Evolutionary conservation across 495 filamentous ascomycete genomes (phyloP).

Genomic region (Penicillium maclennaniae): DNA sequence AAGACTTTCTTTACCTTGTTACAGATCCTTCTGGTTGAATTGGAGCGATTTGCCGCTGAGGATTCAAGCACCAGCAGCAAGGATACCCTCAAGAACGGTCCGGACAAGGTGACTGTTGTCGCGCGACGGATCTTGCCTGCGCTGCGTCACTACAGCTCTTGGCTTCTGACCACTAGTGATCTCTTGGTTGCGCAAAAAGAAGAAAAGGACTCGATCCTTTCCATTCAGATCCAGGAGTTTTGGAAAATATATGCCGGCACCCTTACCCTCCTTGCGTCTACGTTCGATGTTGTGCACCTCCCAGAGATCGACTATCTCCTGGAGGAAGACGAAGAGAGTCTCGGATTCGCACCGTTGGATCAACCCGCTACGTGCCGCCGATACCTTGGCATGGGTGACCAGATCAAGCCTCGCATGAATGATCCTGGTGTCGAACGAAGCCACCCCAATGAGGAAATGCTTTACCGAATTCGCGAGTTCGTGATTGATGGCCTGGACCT

Average conservation of each 20-base stretch:
- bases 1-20: conserved; percentile 76
- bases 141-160: conserved; percentile 69
- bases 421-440: conserved; percentile 53
- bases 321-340: conserved; percentile 71
- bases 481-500: conserved; percentile 62
- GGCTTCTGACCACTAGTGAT: conserved; percentile 55
- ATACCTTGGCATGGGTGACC: conserved; percentile 42
- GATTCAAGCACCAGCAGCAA: conserved; percentile 36
- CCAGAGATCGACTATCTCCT: conserved; percentile 63
- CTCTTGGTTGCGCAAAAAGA: conserved; percentile 50
- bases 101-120: conserved; percentile 58
- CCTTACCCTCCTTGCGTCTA: conserved; percentile 59
- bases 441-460: conserved; percentile 67
- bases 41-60: conserved; percentile 55
- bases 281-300: conserved; percentile 55
- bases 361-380: conserved; percentile 46
- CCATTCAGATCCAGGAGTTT: conserved; percentile 58
- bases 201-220: conserved; percentile 53
- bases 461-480: conserved; percentile 63
- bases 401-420: conserved; percentile 52
- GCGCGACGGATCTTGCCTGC: conserved; percentile 64
- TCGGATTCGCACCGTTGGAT: conserved; percentile 68
- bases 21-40: conserved; percentile 63
- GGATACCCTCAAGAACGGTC: conserved; percentile 30
- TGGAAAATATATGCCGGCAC: conserved; percentile 70